Evolutionary conservation across 192 early-diverging fungal genomes (phyloP), one percentile per base, ranked within the genome.

Genomic region (Coemansia biformis): DNA sequence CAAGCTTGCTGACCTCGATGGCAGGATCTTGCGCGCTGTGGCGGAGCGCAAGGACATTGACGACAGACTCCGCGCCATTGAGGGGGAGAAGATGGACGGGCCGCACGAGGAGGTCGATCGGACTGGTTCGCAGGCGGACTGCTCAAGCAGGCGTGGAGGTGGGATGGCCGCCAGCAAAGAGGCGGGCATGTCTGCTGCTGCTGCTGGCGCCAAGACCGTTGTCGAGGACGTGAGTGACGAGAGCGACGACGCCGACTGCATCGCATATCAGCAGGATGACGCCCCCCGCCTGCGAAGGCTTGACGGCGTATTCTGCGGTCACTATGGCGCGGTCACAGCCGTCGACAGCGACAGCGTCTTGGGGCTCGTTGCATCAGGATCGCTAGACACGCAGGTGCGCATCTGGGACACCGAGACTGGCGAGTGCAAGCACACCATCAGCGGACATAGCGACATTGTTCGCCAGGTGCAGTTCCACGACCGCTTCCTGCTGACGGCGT

Each of bases 371-470:
- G 80, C 84, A 0, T 81, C 87, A 0, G 78, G 84, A 11, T 84
- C 85, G 5, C 57, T 79, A 19, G 87, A 89, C 62, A 81, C 78
- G 24, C 83, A 83, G 18, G 78, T 82, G 15, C 79, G 83, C 7
- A 70, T 83, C 23, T 89, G 85, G 84, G 32, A 74, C 62, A 23
- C 64, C 44, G 38, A 76, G 51, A 38, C 53, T 60, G 36, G 80
- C 57, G 37, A 54, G 53, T 46, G 59, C 81, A 39, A 51, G 37
- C 45, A 59, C 39, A 30, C 43, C 2, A 59, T 77, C 21, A 35
- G 23, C 24, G 64, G 63, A 3, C 68, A 72, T 31, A 39, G 23
- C 38, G 75, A 77, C 35, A 40, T 57, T 2, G 38, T 77, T 1
- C 55, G 68, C 8, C 43, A 45, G 7, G 68, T 67, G 18, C 68